These are phyloP conservation scores for Blastomyces emzantsi DNA, from an alignment of 2,329 filamentous ascomycete genomes.

Conservation along the genomic window DNA sequence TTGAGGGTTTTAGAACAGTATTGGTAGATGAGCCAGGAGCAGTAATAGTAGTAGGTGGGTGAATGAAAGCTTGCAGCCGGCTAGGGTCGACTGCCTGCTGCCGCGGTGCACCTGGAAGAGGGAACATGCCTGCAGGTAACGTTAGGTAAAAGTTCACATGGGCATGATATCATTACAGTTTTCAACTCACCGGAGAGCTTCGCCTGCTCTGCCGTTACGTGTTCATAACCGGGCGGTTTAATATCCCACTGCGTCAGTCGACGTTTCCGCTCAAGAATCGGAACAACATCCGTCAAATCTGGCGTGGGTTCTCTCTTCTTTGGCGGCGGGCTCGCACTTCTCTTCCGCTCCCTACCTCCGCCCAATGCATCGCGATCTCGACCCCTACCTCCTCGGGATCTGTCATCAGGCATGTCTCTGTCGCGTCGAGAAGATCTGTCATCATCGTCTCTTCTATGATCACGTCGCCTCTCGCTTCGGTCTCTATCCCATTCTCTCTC, in stretches of 20 bases:
- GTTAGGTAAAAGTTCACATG: not conserved
- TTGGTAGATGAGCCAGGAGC: slow-evolving; percentile 51
- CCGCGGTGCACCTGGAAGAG: slow-evolving; percentile 85
- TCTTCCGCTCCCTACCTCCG: slow-evolving; percentile 49
- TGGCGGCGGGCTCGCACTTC: slow-evolving; percentile 68
- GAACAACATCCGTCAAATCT: slow-evolving; percentile 78
- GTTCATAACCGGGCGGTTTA: slow-evolving; percentile 95
- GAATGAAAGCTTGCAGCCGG: slow-evolving; percentile 92
- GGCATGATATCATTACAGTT: slow-evolving; percentile 5
- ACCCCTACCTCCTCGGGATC: slow-evolving; percentile 38
- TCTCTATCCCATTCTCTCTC: slow-evolving; percentile 75
- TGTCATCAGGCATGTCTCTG: slow-evolving; percentile 55
- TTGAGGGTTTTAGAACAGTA: slow-evolving; percentile 80
- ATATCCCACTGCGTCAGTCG: slow-evolving; percentile 99
- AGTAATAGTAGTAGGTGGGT: slow-evolving; percentile 54
- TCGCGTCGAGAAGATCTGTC: slow-evolving; percentile 49
- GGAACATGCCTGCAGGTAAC: slow-evolving; percentile 70
- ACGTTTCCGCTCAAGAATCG: slow-evolving; percentile 76
- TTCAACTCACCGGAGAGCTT: slow-evolving; percentile 64
- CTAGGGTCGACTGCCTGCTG: slow-evolving; percentile 93
- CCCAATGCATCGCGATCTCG: slow-evolving; percentile 35
- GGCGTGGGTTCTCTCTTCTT: slow-evolving; percentile 95
- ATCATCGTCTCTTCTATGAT: slow-evolving; percentile 58
- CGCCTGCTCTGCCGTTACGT: slow-evolving; percentile 94
- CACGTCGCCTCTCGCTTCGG: slow-evolving; percentile 50